Evolutionary conservation across 108 stramenopile species (phyloP).

Genomic region (Parmales sp.): DNA sequence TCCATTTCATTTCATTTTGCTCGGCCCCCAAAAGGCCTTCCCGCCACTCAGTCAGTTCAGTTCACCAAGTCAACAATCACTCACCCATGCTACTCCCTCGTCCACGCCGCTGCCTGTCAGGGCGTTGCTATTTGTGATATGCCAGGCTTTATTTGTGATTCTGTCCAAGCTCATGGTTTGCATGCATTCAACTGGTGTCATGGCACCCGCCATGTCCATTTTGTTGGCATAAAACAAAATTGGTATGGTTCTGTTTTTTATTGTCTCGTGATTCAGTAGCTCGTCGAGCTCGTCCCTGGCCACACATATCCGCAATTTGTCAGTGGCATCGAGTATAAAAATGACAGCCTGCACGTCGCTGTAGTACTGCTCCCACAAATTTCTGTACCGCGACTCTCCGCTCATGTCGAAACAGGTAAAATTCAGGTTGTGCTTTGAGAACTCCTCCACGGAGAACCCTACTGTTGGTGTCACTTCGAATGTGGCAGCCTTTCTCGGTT

Average conservation of each 20-base stretch:
- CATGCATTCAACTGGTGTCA: conserved; percentile 28
- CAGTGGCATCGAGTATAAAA: conserved; percentile 43
- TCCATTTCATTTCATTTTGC: no score
- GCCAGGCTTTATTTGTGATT: conserved; percentile 24
- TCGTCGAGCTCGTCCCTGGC: conserved; percentile 35
- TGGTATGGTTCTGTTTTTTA: conserved; percentile 1
- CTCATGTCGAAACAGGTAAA: conserved; percentile 46
- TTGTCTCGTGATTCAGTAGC: conserved; percentile 24
- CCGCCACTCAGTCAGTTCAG: no score
- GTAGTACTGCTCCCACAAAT: conserved; percentile 43
- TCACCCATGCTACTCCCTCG: conserved; percentile 30
- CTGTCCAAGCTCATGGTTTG: conserved; percentile 20
- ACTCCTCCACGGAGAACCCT: conserved; percentile 37
- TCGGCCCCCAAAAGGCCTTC: no score
- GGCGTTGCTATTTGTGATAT: conserved; percentile 28
- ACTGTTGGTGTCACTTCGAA: conserved; percentile 47
- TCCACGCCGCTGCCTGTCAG: conserved; percentile 25
- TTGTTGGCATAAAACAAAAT: conserved; percentile 35
- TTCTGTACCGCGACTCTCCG: conserved; percentile 30
- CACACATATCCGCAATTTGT: conserved; percentile 38
- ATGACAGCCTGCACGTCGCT: conserved; percentile 25
- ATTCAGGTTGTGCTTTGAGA: conserved; percentile 26
- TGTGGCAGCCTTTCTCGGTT: conserved; percentile 33
- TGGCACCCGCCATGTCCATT: conserved; percentile 32
- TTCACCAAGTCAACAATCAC: no score